phyloP scores from a whole-genome alignment of 1,139 yeast species.

The Arxiozyma slooffiae region DNA sequence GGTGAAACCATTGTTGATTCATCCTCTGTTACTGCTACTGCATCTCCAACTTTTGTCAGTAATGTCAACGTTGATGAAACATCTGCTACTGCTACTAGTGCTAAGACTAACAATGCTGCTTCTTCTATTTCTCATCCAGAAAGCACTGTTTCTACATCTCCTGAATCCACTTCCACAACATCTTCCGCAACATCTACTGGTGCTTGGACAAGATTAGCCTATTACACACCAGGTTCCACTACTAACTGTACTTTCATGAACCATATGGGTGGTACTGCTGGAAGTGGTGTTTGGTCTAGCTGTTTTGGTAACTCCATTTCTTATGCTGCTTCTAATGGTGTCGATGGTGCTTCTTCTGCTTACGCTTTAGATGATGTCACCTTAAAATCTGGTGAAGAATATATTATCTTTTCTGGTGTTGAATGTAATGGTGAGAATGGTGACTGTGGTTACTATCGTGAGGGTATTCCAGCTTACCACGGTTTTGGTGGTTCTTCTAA shows the following conservation, averaged over 20 bases:
- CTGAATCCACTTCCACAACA: constrained; percentile 30
- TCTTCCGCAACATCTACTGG: no score
- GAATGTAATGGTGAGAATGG: constrained; percentile 42
- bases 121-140: constrained; percentile 20
- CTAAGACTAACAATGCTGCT: constrained; percentile 12
- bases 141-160: constrained; percentile 19
- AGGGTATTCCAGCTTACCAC: constrained; percentile 81
- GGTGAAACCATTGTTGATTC: no score
- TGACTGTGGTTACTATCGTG: constrained; percentile 82
- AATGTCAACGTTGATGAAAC: no score
- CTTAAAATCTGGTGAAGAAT: constrained; percentile 64
- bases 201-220: constrained; percentile 68
- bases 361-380: constrained; percentile 55
- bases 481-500: constrained; percentile 75
- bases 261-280: constrained; percentile 66
- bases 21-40: no score
- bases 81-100: constrained; percentile 12
- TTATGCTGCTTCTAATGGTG: constrained; percentile 69
- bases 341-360: constrained; percentile 51
- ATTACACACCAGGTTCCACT: constrained; percentile 56
- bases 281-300: constrained; percentile 75
- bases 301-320: constrained; percentile 86
- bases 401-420: constrained; percentile 60
- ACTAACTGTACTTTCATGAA: constrained; percentile 75
- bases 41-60: no score